Base-by-base conservation (phyloP, 495 filamentous ascomycete genomes). In the Hypoxylon perforatum region DNA sequence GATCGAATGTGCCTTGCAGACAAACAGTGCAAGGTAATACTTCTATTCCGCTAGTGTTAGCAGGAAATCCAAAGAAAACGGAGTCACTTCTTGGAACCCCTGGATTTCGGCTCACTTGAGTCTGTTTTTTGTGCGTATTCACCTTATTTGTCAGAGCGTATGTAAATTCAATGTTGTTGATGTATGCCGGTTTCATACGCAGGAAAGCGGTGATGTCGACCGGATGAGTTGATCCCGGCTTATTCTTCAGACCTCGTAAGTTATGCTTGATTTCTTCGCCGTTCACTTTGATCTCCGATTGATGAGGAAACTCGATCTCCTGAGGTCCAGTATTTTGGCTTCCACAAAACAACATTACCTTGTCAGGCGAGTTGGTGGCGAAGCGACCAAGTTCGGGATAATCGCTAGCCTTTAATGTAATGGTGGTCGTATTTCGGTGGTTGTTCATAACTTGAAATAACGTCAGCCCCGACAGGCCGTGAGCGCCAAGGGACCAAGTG, bases 141-240 rank as follows among this genome's bases (percentile, higher is more conserved):
- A 89, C 92, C 87, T 96, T 96, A 62, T 85, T 82, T 1, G 95
- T 99, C 52, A 97, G 81, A 18, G 95, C 95, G 79, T 97, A 99
- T 25, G 93, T 97, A 74, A 99, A 86, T 9, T 88, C 84, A 54
- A 99, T 78, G 30, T 81, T 85, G 72, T 99, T 98, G 7, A 79
- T 75, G 70, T 94, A 96, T 30, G 86, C 57, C 2, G 77, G 79
- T 53, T 85, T 88, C 35, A 89, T 86, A 18, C 92, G 90, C 18
- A 96, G 77, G 61, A 86, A 84, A 61, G 81, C 80, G 12, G 95
- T 98, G 42, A 99, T 89, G 77, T 99, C 95, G 15, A 91, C 93
- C 6, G 95, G 95, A 53, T 91, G 86, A 28, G 95, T 97, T 25
- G 95, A 94, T 21, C 95, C 95, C 8, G 95, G 91, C 71, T 93